Percentiles rank a stretch among this genome's conserved stretches.
These are phyloP conservation scores for Lophiostoma macrostomum DNA, from an alignment of 495 filamentous ascomycete genomes.

Conservation along the genomic window DNA sequence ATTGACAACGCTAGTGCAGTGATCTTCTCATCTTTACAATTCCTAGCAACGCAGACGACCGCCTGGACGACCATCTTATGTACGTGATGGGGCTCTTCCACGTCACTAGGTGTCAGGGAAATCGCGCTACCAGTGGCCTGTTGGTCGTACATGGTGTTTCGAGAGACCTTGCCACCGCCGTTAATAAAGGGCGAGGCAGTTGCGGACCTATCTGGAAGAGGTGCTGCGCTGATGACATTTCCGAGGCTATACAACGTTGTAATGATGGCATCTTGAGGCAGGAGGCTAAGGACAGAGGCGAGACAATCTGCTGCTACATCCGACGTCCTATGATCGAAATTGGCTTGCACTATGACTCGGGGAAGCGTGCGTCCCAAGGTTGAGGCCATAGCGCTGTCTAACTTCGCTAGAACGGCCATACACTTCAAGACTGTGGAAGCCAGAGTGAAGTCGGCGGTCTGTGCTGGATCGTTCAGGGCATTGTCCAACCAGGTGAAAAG, in stretches of 20 bases:
- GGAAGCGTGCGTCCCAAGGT: constrained; percentile 78
- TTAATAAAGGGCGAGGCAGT: constrained; percentile 32
- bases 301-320: constrained; percentile 75
- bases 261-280: constrained; percentile 90
- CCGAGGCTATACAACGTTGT: constrained; percentile 92
- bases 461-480: constrained; percentile 67
- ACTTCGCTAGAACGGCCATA: constrained; percentile 73
- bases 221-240: constrained; percentile 76
- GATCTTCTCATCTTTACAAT: constrained; percentile 83
- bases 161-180: constrained; percentile 16
- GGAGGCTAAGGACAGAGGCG: constrained; percentile 69
- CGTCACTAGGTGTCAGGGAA: constrained; percentile 65
- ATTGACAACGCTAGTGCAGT: constrained; percentile 93
- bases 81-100: constrained; percentile 68
- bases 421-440: constrained; percentile 74
- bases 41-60: constrained; percentile 79
- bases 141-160: constrained; percentile 44
- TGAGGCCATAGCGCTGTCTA: constrained; percentile 67
- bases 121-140: constrained; percentile 71
- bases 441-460: constrained; percentile 74
- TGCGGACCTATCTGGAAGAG: constrained; percentile 41
- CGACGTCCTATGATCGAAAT: constrained; percentile 61
- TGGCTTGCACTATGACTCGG: constrained; percentile 77
- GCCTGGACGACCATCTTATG: constrained; percentile 83
- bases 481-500: constrained; percentile 84